Conservation (phyloP, 2,329 filamentous ascomycete species). For the Xylaria sp. region DNA sequence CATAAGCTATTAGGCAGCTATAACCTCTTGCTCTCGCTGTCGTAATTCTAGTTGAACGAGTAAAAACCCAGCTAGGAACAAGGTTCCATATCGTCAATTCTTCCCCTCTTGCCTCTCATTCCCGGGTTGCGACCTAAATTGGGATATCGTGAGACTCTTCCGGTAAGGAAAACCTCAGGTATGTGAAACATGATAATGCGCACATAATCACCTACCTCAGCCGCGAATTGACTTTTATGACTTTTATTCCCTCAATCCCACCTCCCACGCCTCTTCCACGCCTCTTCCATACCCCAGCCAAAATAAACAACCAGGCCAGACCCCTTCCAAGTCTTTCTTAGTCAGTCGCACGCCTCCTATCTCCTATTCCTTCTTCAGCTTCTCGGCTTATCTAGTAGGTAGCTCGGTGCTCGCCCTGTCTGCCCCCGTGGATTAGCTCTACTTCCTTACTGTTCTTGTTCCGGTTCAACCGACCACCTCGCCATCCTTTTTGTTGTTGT, state of each 20-base stretch:
- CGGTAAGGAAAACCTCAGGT: constrained; percentile 24
- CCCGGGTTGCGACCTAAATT: neutral
- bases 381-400: neutral
- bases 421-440: neutral
- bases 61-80: neutral
- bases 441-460: constrained; percentile 34
- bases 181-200: constrained; percentile 14
- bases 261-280: neutral
- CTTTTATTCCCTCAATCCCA: constrained; percentile 32
- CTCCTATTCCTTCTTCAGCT: neutral
- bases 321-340: neutral
- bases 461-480: constrained; percentile 20
- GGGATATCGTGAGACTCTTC: constrained; percentile 23
- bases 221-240: constrained; percentile 11
- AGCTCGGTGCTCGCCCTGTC: neutral
- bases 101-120: neutral
- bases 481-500: neutral
- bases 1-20: constrained; percentile 2
- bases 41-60: neutral
- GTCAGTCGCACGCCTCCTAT: neutral
- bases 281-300: neutral
- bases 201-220: constrained; percentile 4
- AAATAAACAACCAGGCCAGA: neutral
- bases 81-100: neutral
- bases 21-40: neutral